Percentiles rank a stretch among this genome's conserved stretches.
Evolutionary conservation across 306 rosid genomes (phyloP).

Genomic region (Cicer cuneatum): DNA sequence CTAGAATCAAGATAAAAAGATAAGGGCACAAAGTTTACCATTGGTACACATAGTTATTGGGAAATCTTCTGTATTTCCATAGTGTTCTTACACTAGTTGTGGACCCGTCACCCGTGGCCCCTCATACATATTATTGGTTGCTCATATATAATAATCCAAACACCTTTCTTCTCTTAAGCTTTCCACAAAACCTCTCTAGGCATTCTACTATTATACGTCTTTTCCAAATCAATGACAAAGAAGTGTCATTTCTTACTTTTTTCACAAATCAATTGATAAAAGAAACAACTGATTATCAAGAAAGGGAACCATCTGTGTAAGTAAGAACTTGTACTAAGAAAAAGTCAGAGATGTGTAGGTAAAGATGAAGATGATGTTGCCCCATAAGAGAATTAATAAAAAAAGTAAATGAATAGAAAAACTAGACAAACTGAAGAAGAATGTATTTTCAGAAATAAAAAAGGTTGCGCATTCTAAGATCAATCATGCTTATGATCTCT

Average conservation of each 20-base stretch:
- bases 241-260: background rate
- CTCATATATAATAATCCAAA: background rate
- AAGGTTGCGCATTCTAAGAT: slow-evolving; percentile 13
- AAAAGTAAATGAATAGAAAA: slow-evolving; percentile 3
- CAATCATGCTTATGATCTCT: slow-evolving; percentile 34
- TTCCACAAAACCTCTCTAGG: background rate
- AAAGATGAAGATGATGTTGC: slow-evolving; percentile 9
- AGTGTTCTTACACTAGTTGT: background rate
- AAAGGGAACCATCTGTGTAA: slow-evolving; percentile 1
- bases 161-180: background rate
- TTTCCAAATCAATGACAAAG: background rate
- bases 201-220: background rate
- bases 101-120: background rate
- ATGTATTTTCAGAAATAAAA: background rate
- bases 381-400: slow-evolving; percentile 6
- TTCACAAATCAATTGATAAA: background rate
- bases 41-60: background rate
- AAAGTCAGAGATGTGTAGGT: slow-evolving; percentile 23
- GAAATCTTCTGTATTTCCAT: background rate
- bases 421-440: slow-evolving; percentile 19
- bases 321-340: background rate
- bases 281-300: background rate
- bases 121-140: background rate
- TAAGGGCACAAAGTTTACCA: background rate
- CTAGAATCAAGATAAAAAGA: background rate